Evolutionary conservation across 225 moss, liverwort and hornwort species (phyloP).

Genomic region (Bryum argenteum): DNA sequence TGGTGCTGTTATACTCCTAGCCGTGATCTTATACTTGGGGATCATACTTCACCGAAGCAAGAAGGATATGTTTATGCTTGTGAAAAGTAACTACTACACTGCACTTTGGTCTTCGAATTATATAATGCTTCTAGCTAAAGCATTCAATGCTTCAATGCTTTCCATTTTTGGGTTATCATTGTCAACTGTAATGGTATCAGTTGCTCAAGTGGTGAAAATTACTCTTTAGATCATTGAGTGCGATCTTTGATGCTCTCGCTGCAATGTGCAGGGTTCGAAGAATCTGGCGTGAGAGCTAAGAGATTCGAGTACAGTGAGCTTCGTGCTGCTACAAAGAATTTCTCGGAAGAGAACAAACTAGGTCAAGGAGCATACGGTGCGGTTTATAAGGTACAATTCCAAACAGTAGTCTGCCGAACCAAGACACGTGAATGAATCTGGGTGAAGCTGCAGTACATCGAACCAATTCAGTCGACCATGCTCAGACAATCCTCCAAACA

Average conservation of each 20-base stretch:
- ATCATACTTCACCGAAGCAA: conserved; percentile 19
- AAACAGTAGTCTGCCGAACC: neutral
- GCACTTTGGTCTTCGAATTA: neutral
- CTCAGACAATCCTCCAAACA: too few species aligned
- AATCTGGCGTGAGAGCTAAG: conserved; percentile 28
- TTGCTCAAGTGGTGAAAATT: neutral
- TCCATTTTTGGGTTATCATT: neutral
- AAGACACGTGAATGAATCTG: too few species aligned
- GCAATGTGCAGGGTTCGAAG: conserved; percentile 27
- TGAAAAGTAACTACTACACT: conserved; percentile 40
- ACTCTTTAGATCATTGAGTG: neutral
- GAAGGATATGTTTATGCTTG: conserved; percentile 19
- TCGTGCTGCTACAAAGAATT: conserved; percentile 36
- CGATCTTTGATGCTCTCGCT: neutral
- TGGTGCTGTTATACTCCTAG: neutral
- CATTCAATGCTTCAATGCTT: too few species aligned
- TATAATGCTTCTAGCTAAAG: neutral
- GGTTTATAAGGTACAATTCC: conserved; percentile 40
- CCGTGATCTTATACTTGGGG: conserved; percentile 10
- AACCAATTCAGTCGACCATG: neutral
- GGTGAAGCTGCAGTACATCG: neutral
- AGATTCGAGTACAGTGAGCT: conserved; percentile 36
- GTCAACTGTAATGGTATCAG: neutral
- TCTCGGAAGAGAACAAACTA: conserved; percentile 31
- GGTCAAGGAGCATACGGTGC: conserved; percentile 43